Percentiles rank a stretch among this genome's conserved stretches.
phyloP scores from a whole-genome alignment of 176 grass and related monocot species.

The Carex myosuroides region DNA sequence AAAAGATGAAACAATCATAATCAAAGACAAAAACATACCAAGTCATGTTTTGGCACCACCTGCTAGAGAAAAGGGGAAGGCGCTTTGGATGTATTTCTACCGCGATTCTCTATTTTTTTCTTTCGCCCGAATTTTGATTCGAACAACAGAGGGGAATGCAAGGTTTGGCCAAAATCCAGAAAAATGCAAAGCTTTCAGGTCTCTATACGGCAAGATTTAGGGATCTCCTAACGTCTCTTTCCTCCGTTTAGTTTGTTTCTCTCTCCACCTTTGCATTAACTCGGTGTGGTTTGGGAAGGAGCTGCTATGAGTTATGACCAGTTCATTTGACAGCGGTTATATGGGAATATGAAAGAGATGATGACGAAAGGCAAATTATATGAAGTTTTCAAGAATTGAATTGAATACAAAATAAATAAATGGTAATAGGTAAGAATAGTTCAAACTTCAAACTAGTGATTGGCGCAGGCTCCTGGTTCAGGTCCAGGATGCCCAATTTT shows the following conservation, averaged over 20 bases:
- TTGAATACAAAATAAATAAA: background rate
- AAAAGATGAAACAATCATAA: background rate
- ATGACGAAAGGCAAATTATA: background rate
- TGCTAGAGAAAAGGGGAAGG: background rate
- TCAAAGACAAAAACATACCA: background rate
- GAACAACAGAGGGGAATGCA: background rate
- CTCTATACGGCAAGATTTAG: background rate
- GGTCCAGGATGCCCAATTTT: background rate
- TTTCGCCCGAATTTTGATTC: background rate
- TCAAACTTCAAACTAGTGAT: background rate
- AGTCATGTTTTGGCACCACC: background rate
- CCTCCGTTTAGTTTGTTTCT: background rate
- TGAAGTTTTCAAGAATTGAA: background rate
- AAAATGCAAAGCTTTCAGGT: background rate
- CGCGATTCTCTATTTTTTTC: background rate
- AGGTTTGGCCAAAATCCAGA: background rate
- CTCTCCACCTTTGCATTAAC: background rate
- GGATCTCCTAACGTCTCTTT: background rate
- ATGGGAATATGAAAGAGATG: background rate
- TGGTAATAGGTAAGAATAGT: background rate
- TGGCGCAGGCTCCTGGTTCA: background rate
- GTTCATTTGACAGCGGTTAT: background rate
- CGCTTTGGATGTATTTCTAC: background rate
- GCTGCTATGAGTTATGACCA: background rate
- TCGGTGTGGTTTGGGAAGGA: background rate